Base-by-base conservation (phyloP, 2,329 filamentous ascomycete species). In the Cercospora zeina region DNA sequence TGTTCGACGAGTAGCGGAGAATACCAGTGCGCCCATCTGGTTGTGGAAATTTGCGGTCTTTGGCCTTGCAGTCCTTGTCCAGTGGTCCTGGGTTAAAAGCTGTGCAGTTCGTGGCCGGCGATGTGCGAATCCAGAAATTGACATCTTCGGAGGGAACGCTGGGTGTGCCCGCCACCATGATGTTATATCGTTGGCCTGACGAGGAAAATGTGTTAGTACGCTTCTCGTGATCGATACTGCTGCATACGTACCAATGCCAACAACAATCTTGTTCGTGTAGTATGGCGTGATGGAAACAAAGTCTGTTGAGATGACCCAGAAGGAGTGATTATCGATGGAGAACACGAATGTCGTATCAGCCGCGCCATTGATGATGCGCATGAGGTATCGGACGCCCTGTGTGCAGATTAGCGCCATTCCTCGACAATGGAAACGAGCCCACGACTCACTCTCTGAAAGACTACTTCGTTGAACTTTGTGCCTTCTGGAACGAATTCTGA, bases 341-440 rank as follows among this genome's bases (percentile, higher is more conserved):
- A 80, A 80, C 61, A 76, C 76, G 67, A 75, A 79, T 16, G 74
- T 76, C 0, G 76, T 75, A 42, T 79, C 71, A 21, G 78, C 77
- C 10, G 74, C 74, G 14, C 69, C 65, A 65, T 72, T 74, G 65
- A 76, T 64, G 19, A 76, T 34, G 39, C 72, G 67, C 39, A 76
- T 61, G 8, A 70, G 62, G 49, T 76, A 72, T 6, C 49, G 8
- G 7, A 51, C 47, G 13, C 47, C 47, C 47, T 51, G 24, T 31
- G 4, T 10, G 54, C 9, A 36, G 37, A 7, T 50, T 13, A 45
- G 39, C 39, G 21, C 39, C 21, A 45, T 13, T 11, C 21, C 39
- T 24, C 8, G 39, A 27, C 7, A 6, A 19, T 2, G 19, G 10
- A 7, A 31, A 8, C 5, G 9, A 7, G 24, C 7, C 13, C 9